These are phyloP conservation scores for Parietichytrium sp. DNA, from an alignment of 108 stramenopile species.

Conservation along the genomic window DNA sequence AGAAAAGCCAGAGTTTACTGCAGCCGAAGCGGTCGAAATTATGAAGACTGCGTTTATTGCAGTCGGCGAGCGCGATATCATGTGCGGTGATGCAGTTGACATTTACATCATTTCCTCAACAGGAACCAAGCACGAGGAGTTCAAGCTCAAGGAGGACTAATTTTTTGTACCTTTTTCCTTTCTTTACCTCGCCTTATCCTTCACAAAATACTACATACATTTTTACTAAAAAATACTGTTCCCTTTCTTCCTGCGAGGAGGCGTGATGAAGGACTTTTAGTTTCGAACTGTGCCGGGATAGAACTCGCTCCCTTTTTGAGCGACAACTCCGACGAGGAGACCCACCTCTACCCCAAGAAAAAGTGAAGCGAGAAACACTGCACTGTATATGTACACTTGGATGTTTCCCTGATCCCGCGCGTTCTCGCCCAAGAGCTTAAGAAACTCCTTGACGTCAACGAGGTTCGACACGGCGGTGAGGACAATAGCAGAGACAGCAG, in stretches of 20 bases:
- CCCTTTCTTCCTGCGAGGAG: too few relatives aligned
- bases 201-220: too few relatives aligned
- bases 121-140: conserved; percentile 74
- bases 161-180: too few relatives aligned
- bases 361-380: not conserved
- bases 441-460: not conserved
- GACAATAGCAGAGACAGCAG: conserved; percentile 37
- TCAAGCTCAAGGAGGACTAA: conserved; percentile 89
- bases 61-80: conserved; percentile 94
- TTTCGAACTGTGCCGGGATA: too few relatives aligned
- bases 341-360: conserved; percentile 8
- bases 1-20: conserved; percentile 73
- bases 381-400: not conserved
- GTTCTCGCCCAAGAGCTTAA: not conserved
- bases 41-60: conserved; percentile 93
- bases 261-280: too few relatives aligned
- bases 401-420: not conserved
- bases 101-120: conserved; percentile 82
- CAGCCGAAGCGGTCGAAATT: conserved; percentile 86
- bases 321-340: not conserved
- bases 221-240: too few relatives aligned
- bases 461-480: conserved; percentile 15
- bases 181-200: too few relatives aligned
- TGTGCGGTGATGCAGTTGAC: conserved; percentile 92
- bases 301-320: too few relatives aligned